Evolutionary conservation across 257 asterid genomes (phyloP), one percentile per base, ranked within the genome.

Genomic region (Salvia splendens): DNA sequence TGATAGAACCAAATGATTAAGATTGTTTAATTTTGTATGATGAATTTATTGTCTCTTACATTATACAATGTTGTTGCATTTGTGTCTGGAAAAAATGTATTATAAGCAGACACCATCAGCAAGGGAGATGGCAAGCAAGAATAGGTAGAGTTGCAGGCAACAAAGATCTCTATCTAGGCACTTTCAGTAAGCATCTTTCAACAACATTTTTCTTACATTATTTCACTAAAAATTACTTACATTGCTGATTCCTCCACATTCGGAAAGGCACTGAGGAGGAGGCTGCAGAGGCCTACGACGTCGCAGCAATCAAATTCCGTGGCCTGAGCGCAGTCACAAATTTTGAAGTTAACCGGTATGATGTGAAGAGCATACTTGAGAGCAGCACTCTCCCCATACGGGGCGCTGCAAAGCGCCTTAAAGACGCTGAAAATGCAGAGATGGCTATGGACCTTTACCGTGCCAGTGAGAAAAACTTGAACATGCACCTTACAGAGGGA

Each of bases 111-210:
- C 96, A 91, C 65, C 97, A 91, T 63, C 97, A 91, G 20, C 96
- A 91, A 68, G 96, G 97, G 74, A 88, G 96, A 77, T 91, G 97
- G 97, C 97, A 91, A 77, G 97, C 96, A 62, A 86, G 97, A 67
- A 91, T 88, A 53, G 97, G 97, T 50, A 86, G 97, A 81, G 97
- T 91, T 65, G 98, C 95, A 63, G 96, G 98, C 28, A 89, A 92
- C 79, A 89, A 92, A 61, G 98, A 92, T 64, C 95, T 92, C 55
- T 92, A 92, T 76, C 74, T 92, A 58, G 96, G 98, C 75, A 89
- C 98, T 50, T 92, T 92, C 83, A 81, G 96, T 91, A 81, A 84
- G 92, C n/a, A n/a, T n/a, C n/a, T n/a, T n/a, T n/a, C n/a, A n/a
- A n/a, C n/a, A n/a, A n/a, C n/a, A n/a, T n/a, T n/a, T n/a, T n/a